These are phyloP conservation scores for Penicillium riverlandense DNA, from an alignment of 495 filamentous ascomycete species.

Conservation along the genomic window DNA sequence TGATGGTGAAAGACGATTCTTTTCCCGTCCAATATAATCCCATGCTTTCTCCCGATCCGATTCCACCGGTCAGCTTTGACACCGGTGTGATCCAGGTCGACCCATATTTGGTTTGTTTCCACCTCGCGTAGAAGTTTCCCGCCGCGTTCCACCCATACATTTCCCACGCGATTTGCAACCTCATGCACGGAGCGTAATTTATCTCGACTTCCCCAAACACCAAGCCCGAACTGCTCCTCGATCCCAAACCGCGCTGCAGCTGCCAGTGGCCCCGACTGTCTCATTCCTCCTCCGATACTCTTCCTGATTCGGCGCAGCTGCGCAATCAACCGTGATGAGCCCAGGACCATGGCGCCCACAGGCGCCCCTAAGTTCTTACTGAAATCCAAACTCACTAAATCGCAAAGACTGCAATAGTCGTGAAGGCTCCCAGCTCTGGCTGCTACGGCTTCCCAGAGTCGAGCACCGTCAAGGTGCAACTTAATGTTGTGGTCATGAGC, in stretches of 20 bases:
- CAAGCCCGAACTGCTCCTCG: slow-evolving; percentile 55
- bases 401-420: slow-evolving; percentile 66
- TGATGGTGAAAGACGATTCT: slow-evolving; percentile 1
- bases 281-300: slow-evolving; percentile 71
- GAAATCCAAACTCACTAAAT: slow-evolving; percentile 79
- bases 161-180: slow-evolving; percentile 57
- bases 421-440: slow-evolving; percentile 52
- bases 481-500: slow-evolving; percentile 59
- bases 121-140: slow-evolving; percentile 35
- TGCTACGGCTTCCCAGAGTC: slow-evolving; percentile 71
- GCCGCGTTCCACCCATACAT: slow-evolving; percentile 52
- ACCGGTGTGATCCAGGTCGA: slow-evolving; percentile 57
- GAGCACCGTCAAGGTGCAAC: slow-evolving; percentile 78
- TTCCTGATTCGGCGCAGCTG: slow-evolving; percentile 76
- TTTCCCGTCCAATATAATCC: not conserved
- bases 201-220: slow-evolving; percentile 53
- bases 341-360: slow-evolving; percentile 73
- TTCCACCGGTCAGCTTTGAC: slow-evolving; percentile 3
- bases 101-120: slow-evolving; percentile 93
- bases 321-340: slow-evolving; percentile 56
- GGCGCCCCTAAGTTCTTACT: slow-evolving; percentile 87
- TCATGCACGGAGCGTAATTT: slow-evolving; percentile 53
- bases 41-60: not conserved
- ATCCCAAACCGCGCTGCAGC: slow-evolving; percentile 41
- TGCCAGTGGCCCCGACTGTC: slow-evolving; percentile 54